Percentiles rank a stretch among this genome's conserved stretches.
phyloP scores from a whole-genome alignment of 495 filamentous ascomycete species.

The Aspergillus bridgeri region DNA sequence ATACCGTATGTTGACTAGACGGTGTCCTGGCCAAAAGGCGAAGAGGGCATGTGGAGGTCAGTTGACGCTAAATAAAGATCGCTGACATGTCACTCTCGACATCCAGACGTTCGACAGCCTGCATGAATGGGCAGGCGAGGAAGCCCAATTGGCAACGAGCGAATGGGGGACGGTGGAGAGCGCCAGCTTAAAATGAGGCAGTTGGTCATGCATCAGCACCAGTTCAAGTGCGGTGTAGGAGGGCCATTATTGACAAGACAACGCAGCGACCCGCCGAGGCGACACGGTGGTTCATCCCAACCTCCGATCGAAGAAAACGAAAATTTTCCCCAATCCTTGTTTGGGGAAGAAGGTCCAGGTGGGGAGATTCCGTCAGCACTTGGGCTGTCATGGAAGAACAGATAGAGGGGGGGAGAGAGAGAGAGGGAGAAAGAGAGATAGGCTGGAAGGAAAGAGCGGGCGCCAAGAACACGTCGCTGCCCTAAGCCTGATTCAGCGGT shows the following conservation, averaged over 20 bases:
- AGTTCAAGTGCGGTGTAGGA: conserved; percentile 18
- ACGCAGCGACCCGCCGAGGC: conserved; percentile 21
- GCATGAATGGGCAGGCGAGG: conserved; percentile 23
- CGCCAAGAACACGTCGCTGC: conserved; percentile 9
- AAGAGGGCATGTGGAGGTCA: conserved; percentile 1
- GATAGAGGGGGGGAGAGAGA: neutral
- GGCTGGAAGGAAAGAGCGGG: neutral
- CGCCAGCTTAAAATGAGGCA: conserved; percentile 23
- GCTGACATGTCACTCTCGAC: conserved; percentile 32
- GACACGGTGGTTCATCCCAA: neutral
- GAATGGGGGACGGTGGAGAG: conserved; percentile 22
- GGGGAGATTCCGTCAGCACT: neutral
- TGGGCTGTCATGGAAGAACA: conserved; percentile 3
- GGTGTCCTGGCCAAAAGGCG: neutral
- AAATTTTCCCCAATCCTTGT: neutral
- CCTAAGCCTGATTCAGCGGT: conserved; percentile 12
- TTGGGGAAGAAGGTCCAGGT: neutral
- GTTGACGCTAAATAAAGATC: neutral
- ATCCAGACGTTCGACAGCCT: conserved; percentile 26
- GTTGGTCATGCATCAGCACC: conserved; percentile 26
- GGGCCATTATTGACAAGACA: conserved; percentile 18
- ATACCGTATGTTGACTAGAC: neutral
- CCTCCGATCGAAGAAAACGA: neutral
- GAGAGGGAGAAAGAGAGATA: neutral
- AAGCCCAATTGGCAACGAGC: conserved; percentile 17